phyloP scores from a whole-genome alignment of 2,329 filamentous ascomycete genomes.

The Pseudogymnoascus sp. region DNA sequence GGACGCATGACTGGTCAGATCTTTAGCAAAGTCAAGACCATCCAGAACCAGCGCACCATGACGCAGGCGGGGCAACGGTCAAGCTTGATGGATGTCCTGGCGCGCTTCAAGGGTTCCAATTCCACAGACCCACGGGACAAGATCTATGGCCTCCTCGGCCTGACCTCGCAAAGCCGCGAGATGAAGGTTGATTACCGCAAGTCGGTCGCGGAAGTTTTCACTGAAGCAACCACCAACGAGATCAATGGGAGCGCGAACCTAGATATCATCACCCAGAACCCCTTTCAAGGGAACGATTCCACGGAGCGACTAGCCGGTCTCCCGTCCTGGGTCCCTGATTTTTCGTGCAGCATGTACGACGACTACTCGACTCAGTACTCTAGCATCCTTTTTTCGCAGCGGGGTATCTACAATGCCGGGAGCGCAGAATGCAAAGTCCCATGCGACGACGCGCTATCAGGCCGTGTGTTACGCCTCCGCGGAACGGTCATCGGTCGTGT shows the following conservation, averaged over 20 bases:
- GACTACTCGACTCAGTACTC: neutral
- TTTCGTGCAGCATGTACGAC: neutral
- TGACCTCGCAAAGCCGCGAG: conserved; percentile 11
- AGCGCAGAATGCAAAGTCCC: neutral
- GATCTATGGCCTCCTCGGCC: conserved; percentile 16
- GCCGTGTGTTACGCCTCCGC: neutral
- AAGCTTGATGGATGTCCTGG: conserved; percentile 16
- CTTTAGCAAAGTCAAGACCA: neutral
- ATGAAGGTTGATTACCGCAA: conserved; percentile 17
- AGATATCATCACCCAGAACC: conserved; percentile 18
- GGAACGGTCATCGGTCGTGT: neutral
- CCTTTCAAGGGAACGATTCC: conserved; percentile 10
- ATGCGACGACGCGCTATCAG: neutral
- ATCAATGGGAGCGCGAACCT: conserved; percentile 38
- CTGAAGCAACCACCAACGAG: conserved; percentile 53
- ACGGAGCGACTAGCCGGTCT: neutral
- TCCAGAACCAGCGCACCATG: conserved; percentile 2
- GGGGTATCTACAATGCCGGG: conserved; percentile 3
- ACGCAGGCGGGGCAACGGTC: neutral
- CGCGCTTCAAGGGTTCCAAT: conserved; percentile 11
- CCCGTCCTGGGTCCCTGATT: conserved; percentile 9
- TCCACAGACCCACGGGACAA: conserved; percentile 16
- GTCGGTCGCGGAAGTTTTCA: conserved; percentile 5
- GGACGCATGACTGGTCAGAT: neutral
- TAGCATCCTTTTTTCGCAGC: neutral